phyloP scores from a whole-genome alignment of 805 yeast genomes.

The Myxozyma neotropica region DNA sequence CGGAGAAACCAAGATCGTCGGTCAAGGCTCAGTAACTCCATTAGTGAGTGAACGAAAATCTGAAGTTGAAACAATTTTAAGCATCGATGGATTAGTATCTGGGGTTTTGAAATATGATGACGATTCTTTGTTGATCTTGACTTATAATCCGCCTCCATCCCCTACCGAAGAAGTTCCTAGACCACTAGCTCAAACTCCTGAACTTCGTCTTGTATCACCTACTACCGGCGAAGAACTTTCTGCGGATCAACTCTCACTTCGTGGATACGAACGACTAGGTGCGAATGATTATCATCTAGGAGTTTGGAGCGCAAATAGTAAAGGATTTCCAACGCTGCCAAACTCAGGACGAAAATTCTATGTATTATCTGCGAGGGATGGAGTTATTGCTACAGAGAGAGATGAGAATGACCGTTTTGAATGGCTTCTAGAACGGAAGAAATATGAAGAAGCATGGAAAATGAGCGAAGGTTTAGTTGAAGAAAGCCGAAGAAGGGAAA shows the following conservation, averaged over 20 bases:
- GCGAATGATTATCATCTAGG: conserved; percentile 79
- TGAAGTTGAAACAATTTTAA: conserved; percentile 36
- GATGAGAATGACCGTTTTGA: conserved; percentile 66
- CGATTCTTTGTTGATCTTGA: conserved; percentile 64
- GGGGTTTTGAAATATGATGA: conserved; percentile 79
- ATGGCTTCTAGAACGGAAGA: conserved; percentile 65
- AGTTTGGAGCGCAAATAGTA: conserved; percentile 43
- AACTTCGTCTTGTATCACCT: conserved; percentile 67
- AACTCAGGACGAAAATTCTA: conserved; percentile 53
- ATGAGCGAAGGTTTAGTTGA: conserved; percentile 63
- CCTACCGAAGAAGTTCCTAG: conserved; percentile 29
- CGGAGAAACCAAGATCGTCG: conserved; percentile 8
- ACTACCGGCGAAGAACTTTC: conserved; percentile 69
- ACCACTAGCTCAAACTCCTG: conserved; percentile 59
- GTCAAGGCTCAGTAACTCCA: conserved; percentile 1
- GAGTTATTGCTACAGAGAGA: conserved; percentile 72
- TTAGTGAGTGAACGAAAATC: conserved; percentile 30
- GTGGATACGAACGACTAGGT: conserved; percentile 60
- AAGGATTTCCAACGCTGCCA: conserved; percentile 9
- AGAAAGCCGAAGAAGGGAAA: conserved; percentile 53
- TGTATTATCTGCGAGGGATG: conserved; percentile 79
- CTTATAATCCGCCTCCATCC: conserved; percentile 43
- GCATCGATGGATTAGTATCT: conserved; percentile 58
- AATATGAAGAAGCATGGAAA: conserved; percentile 74
- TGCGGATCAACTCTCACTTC: conserved; percentile 75